Base-by-base conservation (phyloP, 495 filamentous ascomycete genomes). In the Penicillium roqueforti region DNA sequence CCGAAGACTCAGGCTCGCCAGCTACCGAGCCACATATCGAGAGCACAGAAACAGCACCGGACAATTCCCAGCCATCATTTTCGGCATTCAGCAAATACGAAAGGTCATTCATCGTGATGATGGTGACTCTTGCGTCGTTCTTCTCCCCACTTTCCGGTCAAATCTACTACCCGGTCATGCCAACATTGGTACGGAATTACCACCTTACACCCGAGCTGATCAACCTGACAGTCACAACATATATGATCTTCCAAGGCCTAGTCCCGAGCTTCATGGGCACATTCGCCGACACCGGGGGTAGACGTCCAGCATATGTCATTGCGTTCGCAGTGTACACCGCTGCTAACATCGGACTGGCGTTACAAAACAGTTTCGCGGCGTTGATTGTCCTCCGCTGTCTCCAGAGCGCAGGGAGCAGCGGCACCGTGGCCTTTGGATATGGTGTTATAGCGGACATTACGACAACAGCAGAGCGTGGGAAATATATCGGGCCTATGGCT, bases 151-250 rank as follows among this genome's bases (percentile, higher is more conserved):
- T 88, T 46, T 85, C 82, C 0, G 82, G 81, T 18, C 86, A 85
- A 55, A 87, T 88, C 32, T 91, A 91, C 64, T 88, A 86, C 53
- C 86, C 86, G 4, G 82, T 83, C 9, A 73, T 91, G 50, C 81
- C 79, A 22, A 66, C 78, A 7, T 57, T 89, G 16, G 71, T 83
- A 0, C 34, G 55, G 0, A 77, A 84, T 44, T 73, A 88, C 7
- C 59, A 76, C 9, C 80, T 87, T 2, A 80, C 82, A 1, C 59
- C 77, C n/a, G 72, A 70, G 1, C 69, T 83, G 44, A 83, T 89
- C 68, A 89, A 89, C 60, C 68, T 90, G 38, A 86, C 83, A 1
- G 62, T 87, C 37, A 87, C 84, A 2, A 80, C 80, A 9, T 87
- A 84, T 56, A 79, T 84, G 78, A 78, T 87, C 49, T 74, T 86